These are phyloP conservation scores for Coemansia linderi DNA, from an alignment of 371 early-diverging fungal species.

Conservation along the genomic window DNA sequence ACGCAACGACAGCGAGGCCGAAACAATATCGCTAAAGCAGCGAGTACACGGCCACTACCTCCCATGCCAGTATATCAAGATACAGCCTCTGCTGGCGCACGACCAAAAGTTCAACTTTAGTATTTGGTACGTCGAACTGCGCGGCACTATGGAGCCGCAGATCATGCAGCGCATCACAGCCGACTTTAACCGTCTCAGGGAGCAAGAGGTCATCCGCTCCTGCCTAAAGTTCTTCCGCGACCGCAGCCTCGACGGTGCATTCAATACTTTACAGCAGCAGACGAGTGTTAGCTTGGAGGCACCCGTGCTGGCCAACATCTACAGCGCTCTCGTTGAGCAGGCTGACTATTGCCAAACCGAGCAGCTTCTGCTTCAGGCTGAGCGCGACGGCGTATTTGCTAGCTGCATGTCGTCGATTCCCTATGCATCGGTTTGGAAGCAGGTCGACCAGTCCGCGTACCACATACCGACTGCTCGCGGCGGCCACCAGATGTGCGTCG, in stretches of 20 bases:
- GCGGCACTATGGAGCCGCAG: slow-evolving; percentile 70
- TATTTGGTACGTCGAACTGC: slow-evolving; percentile 91
- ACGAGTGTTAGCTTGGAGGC: slow-evolving; percentile 73
- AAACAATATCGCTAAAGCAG: slow-evolving; percentile 81
- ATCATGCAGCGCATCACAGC: slow-evolving; percentile 57
- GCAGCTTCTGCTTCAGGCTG: slow-evolving; percentile 63
- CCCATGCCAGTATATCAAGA: slow-evolving; percentile 88
- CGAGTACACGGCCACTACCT: slow-evolving; percentile 59
- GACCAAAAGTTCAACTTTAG: slow-evolving; percentile 93
- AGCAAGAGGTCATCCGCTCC: slow-evolving; percentile 75
- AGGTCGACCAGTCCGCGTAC: slow-evolving; percentile 16
- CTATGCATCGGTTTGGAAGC: slow-evolving; percentile 77
- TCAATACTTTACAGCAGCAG: slow-evolving; percentile 66
- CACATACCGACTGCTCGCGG: slow-evolving; percentile 64
- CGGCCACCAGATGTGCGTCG: slow-evolving; percentile 97
- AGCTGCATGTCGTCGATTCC: slow-evolving; percentile 65
- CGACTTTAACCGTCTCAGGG: slow-evolving; percentile 61
- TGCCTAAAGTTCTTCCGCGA: slow-evolving; percentile 91
- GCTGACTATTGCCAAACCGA: slow-evolving; percentile 78
- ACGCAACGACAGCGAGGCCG: slow-evolving; percentile 88
- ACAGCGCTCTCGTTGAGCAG: slow-evolving; percentile 65
- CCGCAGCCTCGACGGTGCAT: slow-evolving; percentile 72
- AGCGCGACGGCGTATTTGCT: slow-evolving; percentile 65
- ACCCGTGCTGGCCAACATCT: slow-evolving; percentile 75
- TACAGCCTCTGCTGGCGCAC: slow-evolving; percentile 88